Evolutionary conservation across 495 filamentous ascomycete genomes (phyloP), one percentile per base, ranked within the genome.

Genomic region (Penicillium argentinense): DNA sequence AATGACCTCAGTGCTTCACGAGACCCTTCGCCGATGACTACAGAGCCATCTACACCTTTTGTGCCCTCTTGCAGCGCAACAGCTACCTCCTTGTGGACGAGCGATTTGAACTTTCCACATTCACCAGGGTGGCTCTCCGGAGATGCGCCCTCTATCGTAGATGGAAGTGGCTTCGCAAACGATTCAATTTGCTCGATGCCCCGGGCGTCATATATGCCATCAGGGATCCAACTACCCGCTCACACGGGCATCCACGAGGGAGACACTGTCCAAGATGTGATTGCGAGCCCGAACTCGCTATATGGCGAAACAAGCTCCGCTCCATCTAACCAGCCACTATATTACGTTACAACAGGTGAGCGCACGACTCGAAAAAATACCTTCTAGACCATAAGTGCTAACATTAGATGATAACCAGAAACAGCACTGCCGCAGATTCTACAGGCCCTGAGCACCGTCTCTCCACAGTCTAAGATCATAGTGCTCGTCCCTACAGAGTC

Each of bases 341-440:
- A 57, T 19, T 62, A 62, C 22, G 45, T 53, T 36, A 50, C 53
- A 4, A 60, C 52, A 18, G 59, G 59, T 60, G 16, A 45, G 45
- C 9, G 21, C 2, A 17, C 39, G 38, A 4, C n/a, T 18, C 6
- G n/a, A 24, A 25, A 2, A 1, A 1, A 18, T 12, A 28, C 2
- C 4, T 9, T 19, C 4, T 12, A 21, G 1, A 13, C 8, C 3
- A 13, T 19, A 26, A 28, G 9, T 9, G n/a, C 27, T 39, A 18
- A 53, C 29, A 7, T 6, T 23, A 5, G 5, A 8, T 6, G 12
- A 13, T 29, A 3, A 29, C 17, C n/a, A 62, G 59, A 59, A 44
- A 36, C 23, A 0, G 43, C 56, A 6, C 39, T 62, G 11, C 59
- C 59, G 3, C 56, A 62, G n/a, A 56, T 62, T 2, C 38, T 62